These are phyloP conservation scores for Penicillium italicum DNA, from an alignment of 2,329 filamentous ascomycete genomes.

Conservation along the genomic window DNA sequence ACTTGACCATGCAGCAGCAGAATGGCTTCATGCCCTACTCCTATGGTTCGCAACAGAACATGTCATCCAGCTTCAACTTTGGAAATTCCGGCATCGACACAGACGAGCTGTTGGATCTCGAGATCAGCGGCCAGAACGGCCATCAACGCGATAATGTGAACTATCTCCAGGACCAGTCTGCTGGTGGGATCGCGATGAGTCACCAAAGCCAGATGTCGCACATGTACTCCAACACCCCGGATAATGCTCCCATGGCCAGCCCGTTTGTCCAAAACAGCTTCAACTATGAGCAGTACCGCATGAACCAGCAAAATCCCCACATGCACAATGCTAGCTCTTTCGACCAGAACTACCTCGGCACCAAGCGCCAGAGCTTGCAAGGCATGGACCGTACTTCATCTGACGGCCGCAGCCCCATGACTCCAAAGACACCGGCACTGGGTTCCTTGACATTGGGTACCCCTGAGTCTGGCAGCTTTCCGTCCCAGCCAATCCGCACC, in stretches of 20 bases:
- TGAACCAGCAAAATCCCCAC: constrained; percentile 48
- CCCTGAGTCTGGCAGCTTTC: constrained; percentile 68
- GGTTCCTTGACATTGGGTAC: constrained; percentile 67
- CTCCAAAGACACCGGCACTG: constrained; percentile 77
- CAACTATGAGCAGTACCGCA: constrained; percentile 71
- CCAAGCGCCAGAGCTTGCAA: constrained; percentile 60
- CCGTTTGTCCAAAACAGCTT: constrained; percentile 75
- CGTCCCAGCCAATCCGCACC: constrained; percentile 73
- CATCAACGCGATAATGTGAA: constrained; percentile 36
- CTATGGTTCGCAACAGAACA: constrained; percentile 61
- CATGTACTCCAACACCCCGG: constrained; percentile 85
- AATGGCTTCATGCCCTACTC: constrained; percentile 52
- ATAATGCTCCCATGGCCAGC: constrained; percentile 87
- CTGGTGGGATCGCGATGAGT: constrained; percentile 55
- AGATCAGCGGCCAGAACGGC: constrained; percentile 43
- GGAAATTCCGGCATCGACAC: constrained; percentile 78
- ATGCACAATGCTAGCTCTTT: constrained; percentile 42
- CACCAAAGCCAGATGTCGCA: constrained; percentile 66
- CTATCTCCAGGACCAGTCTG: constrained; percentile 51
- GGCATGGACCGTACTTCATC: constrained; percentile 70
- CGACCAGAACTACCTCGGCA: constrained; percentile 56
- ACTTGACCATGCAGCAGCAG: constrained; percentile 66
- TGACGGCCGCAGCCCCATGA: constrained; percentile 73
- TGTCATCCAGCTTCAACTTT: constrained; percentile 69
- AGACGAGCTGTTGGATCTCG: constrained; percentile 75